Evolutionary conservation across 495 filamentous ascomycete species (phyloP), one percentile per base, ranked within the genome.

Genomic region (Penicillium canariense): DNA sequence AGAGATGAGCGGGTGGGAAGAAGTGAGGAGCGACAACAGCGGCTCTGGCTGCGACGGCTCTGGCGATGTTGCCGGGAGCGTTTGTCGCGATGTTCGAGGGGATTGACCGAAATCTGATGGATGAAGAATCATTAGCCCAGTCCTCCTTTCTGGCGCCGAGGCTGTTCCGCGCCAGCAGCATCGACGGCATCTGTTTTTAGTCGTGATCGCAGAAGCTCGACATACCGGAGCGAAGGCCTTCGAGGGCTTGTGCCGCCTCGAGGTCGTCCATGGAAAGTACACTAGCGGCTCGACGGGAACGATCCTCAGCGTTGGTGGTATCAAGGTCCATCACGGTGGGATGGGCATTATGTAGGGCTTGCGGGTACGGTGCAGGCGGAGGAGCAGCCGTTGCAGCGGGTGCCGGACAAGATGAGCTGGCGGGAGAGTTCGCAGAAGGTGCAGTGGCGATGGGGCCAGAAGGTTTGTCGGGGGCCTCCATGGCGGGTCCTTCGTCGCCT

Each of bases 181-280:
- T n/a, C n/a, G n/a, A 30, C 25, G 14, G 34, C 32, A 52, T 25
- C n/a, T 27, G 18, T 12, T 44, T 48, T n/a, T 11, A 11, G 23
- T 40, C 39, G n/a, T 0, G 5, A 2, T n/a, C 45, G 52, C 26
- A 12, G 48, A 35, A 45, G 34, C 61, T 53, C 26, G 50, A 4
- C 32, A 69, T 67, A 96, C 91, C 89, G 63, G 89, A 85, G 69
- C 89, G 84, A 48, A 97, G 79, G 51, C 90, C 88, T 31, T 88
- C 87, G 18, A 97, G 71, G 11, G 92, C 91, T 72, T 96, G 90
- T 27, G 91, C 91, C 25, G 91, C 92, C 63, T 95, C 87, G 12
- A 89, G 84, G 65, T 97, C 91, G 61, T 96, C 91, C 59, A 93
- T 83, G 42, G 84, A 90, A 38, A 88, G 51, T 27, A 76, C 74